A percentile compares a stretch with the other conserved stretches of the same genome.
phyloP scores from a whole-genome alignment of 108 stramenopile species.

The Heterococcus sp. region DNA sequence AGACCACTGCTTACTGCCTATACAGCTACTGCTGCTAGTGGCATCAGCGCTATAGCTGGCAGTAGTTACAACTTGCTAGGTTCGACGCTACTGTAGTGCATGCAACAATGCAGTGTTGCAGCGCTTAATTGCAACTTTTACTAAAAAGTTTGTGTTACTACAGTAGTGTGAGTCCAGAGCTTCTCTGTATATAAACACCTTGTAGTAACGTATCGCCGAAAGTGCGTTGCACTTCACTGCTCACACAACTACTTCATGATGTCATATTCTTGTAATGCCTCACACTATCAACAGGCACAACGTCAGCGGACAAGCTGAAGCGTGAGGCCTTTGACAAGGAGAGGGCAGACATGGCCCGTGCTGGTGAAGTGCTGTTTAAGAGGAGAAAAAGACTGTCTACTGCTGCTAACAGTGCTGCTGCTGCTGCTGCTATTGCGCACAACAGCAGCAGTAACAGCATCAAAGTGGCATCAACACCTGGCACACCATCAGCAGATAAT shows the following conservation, averaged over 20 bases:
- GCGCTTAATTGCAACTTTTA: not conserved
- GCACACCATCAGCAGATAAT: too few relatives aligned
- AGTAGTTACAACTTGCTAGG: not conserved
- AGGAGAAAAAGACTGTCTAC: constrained; percentile 56
- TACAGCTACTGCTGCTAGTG: not conserved
- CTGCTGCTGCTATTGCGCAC: not conserved
- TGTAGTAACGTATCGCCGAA: not conserved
- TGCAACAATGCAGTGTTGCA: not conserved
- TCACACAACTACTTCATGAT: not conserved
- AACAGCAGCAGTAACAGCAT: not conserved
- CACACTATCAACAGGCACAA: not conserved
- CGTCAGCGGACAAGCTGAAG: not conserved
- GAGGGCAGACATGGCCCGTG: constrained; percentile 84
- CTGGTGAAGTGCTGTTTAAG: constrained; percentile 77
- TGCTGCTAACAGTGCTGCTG: too few relatives aligned
- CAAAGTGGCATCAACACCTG: too few relatives aligned
- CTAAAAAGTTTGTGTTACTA: too few relatives aligned
- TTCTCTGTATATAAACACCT: not conserved
- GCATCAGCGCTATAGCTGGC: not conserved
- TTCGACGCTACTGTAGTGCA: not conserved
- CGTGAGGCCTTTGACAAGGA: constrained; percentile 49
- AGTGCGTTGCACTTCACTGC: not conserved
- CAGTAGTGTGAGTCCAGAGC: not conserved
- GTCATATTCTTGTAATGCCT: not conserved
- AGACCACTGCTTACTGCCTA: not conserved